A percentile compares a stretch with the other conserved stretches of the same genome.
These are phyloP conservation scores for Blastobotrys serpentis DNA, from an alignment of 1,139 yeast species.

Conservation along the genomic window DNA sequence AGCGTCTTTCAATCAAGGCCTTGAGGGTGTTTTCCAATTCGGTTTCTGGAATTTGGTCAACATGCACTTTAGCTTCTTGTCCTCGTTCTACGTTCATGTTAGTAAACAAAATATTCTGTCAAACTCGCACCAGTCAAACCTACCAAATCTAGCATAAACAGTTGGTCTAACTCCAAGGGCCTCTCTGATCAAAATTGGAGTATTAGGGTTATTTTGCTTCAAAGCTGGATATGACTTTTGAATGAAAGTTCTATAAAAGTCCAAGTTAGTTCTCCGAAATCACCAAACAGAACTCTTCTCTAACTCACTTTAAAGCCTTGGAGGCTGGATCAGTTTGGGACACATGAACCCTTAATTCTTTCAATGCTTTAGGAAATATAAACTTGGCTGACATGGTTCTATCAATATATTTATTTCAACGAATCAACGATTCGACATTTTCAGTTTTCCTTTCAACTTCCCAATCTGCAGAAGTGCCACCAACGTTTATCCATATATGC, in stretches of 20 bases:
- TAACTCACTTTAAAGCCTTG: constrained; percentile 51
- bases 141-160: constrained; percentile 64
- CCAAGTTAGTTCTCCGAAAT: constrained; percentile 3
- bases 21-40: constrained; percentile 25
- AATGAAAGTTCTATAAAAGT: constrained; percentile 50
- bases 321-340: constrained; percentile 75
- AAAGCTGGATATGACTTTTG: constrained; percentile 58
- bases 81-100: constrained; percentile 32
- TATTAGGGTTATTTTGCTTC: constrained; percentile 54
- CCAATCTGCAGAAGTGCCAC: neutral
- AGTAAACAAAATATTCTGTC: constrained; percentile 2
- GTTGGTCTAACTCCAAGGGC: constrained; percentile 70
- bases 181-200: constrained; percentile 76
- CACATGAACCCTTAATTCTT: constrained; percentile 75
- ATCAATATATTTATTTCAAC: constrained; percentile 7
- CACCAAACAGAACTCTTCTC: neutral
- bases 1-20: constrained; percentile 22
- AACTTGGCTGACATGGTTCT: constrained; percentile 53
- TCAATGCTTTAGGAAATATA: constrained; percentile 62
- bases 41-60: constrained; percentile 32
- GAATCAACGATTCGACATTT: constrained; percentile 8
- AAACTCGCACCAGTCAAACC: constrained; percentile 18
- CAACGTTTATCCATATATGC: neutral
- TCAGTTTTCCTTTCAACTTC: neutral
- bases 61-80: constrained; percentile 35